Evolutionary conservation across 805 yeast species (phyloP).

Genomic region (Hanseniaspora nectarophila): DNA sequence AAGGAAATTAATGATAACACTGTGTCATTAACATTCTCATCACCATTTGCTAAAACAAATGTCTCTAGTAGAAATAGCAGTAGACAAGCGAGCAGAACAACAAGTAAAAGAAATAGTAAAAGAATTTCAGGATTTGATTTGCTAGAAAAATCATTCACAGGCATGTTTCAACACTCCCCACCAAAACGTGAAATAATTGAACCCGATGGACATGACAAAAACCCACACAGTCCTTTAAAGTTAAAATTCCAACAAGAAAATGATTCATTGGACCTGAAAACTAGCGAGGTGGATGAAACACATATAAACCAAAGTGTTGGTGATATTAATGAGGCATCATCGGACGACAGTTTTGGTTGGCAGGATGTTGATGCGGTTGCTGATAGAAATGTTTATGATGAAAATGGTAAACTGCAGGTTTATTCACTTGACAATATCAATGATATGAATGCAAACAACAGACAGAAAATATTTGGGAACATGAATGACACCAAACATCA

Average conservation of each 20-base stretch:
- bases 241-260: too few species aligned
- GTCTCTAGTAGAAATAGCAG: conserved; percentile 2
- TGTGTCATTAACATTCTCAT: conserved; percentile 5
- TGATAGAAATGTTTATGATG: conserved; percentile 65
- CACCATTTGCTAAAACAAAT: conserved; percentile 3
- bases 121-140: conserved; percentile 12
- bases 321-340: conserved; percentile 24
- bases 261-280: not conserved
- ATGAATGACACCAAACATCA: not conserved
- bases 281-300: not conserved
- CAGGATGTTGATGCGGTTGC: conserved; percentile 76
- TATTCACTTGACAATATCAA: conserved; percentile 13
- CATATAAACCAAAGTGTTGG: too few species aligned
- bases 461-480: not conserved
- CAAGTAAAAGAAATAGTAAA: conserved; percentile 13
- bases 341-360: conserved; percentile 51
- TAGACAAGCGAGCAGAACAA: conserved; percentile 3
- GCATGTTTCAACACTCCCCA: not conserved
- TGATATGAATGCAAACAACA: not conserved
- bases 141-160: conserved; percentile 1
- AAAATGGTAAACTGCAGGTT: conserved; percentile 55
- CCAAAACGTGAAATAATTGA: not conserved
- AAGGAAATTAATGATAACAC: conserved; percentile 4
- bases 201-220: not conserved
- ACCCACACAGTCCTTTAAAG: not conserved